Evolutionary conservation across 1,284 basidiomycete species (phyloP).

Genomic region (Abortiporus biennis): DNA sequence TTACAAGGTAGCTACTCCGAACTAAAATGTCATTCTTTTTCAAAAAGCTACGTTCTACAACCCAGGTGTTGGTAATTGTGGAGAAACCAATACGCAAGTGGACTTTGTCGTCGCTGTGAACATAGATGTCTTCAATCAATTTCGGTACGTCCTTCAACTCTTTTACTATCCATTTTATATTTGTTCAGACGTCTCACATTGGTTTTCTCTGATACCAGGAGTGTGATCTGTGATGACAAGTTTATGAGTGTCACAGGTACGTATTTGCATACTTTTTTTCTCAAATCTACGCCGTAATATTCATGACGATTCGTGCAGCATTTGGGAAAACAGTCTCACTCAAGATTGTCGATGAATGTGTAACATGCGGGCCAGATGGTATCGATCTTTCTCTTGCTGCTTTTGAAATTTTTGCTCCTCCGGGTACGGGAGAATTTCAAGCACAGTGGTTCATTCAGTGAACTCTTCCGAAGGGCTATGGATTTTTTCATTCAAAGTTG

Average conservation of each 20-base stretch:
- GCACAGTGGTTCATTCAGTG: too few relatives aligned
- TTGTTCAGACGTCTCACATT: background rate
- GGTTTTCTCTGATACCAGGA: background rate
- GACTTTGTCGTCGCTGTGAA: conserved; percentile 27
- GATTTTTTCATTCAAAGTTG: too few relatives aligned
- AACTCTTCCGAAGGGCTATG: too few relatives aligned
- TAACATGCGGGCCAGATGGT: conserved; percentile 29
- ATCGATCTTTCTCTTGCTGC: conserved; percentile 37
- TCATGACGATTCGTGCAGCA: background rate
- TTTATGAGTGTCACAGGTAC: background rate
- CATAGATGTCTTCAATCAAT: conserved; percentile 19
- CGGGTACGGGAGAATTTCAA: background rate
- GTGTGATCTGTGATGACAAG: conserved; percentile 1
- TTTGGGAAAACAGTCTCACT: conserved; percentile 29
- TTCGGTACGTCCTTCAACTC: conserved; percentile 9
- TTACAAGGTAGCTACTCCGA: too few relatives aligned
- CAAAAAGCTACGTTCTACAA: conserved; percentile 18
- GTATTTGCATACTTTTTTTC: background rate
- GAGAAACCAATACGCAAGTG: conserved; percentile 17
- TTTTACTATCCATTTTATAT: background rate
- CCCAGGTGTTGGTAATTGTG: conserved; percentile 27
- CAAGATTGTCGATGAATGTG: conserved; percentile 36
- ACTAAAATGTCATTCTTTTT: too few relatives aligned
- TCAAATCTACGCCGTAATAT: background rate
- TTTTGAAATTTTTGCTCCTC: conserved; percentile 31